Conservation (phyloP, 129 eudicot species). For the Escallonia rubra region DNA sequence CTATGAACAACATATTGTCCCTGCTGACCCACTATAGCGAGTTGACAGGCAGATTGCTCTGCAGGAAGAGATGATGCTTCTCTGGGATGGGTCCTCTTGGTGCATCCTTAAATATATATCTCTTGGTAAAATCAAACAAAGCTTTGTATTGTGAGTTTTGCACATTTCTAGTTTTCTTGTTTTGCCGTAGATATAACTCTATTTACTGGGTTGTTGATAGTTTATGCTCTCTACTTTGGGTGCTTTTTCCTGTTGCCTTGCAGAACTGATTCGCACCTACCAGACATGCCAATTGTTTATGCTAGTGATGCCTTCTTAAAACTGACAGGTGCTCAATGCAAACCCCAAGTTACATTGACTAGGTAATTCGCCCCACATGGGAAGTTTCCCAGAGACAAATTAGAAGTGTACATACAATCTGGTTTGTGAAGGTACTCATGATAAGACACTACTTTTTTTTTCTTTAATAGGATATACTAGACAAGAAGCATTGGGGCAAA, state of each 20-base stretch:
- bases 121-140: constrained; percentile 96
- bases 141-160: constrained; percentile 98
- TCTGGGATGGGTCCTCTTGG: constrained; percentile 42
- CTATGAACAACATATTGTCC: constrained; percentile 61
- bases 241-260: constrained; percentile 15
- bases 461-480: constrained; percentile 54
- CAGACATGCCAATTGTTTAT: constrained; percentile 73
- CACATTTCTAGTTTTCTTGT: constrained; percentile 11
- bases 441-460: not conserved
- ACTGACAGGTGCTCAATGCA: constrained; percentile 52
- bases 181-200: constrained; percentile 6
- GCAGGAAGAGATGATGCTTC: constrained; percentile 49
- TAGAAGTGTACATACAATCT: too few species aligned
- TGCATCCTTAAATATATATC: constrained; percentile 69
- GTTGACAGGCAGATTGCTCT: constrained; percentile 63
- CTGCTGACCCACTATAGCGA: constrained; percentile 76
- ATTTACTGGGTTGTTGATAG: constrained; percentile 5
- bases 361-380: too few species aligned
- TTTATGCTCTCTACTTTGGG: constrained; percentile 10
- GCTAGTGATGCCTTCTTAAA: constrained; percentile 82
- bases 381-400: not conserved
- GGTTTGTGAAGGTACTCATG: constrained; percentile 1
- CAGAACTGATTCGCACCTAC: constrained; percentile 70
- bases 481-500: too few species aligned
- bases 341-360: not conserved